These are phyloP conservation scores for Neonectria magnoliae DNA, from an alignment of 2,329 filamentous ascomycete genomes.

Conservation along the genomic window DNA sequence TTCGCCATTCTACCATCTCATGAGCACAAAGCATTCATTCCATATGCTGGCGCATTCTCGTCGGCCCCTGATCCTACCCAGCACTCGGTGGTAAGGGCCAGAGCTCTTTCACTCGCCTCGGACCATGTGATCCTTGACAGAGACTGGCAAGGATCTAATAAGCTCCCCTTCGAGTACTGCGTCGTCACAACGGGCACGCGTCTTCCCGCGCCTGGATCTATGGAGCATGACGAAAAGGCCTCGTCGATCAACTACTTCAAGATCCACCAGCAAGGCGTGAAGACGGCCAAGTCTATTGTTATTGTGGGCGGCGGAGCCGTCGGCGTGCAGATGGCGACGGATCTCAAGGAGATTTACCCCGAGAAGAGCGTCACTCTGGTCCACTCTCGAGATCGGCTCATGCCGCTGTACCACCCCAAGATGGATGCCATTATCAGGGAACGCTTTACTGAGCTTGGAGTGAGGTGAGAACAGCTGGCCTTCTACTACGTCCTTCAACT, in stretches of 20 bases:
- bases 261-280: constrained; percentile 33
- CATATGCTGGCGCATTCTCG: constrained; percentile 49
- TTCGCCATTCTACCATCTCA: constrained; percentile 55
- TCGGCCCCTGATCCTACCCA: constrained; percentile 30
- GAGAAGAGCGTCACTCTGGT: constrained; percentile 38
- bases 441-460: constrained; percentile 34
- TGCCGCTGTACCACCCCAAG: constrained; percentile 40
- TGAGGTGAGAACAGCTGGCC: constrained; percentile 27
- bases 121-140: constrained; percentile 36
- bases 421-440: constrained; percentile 38
- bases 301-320: constrained; percentile 42
- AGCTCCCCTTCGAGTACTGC: constrained; percentile 38
- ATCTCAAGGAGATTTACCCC: constrained; percentile 39
- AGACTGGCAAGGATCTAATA: constrained; percentile 37
- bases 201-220: constrained; percentile 36
- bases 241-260: constrained; percentile 37
- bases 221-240: constrained; percentile 37
- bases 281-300: constrained; percentile 34
- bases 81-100: constrained; percentile 33
- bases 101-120: constrained; percentile 28
- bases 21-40: constrained; percentile 61
- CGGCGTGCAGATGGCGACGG: constrained; percentile 40
- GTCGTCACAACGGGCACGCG: constrained; percentile 38
- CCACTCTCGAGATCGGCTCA: constrained; percentile 37
- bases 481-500: background rate